Base-by-base conservation (phyloP, 2,329 filamentous ascomycete genomes). In the Alternaria tenuissima region DNA sequence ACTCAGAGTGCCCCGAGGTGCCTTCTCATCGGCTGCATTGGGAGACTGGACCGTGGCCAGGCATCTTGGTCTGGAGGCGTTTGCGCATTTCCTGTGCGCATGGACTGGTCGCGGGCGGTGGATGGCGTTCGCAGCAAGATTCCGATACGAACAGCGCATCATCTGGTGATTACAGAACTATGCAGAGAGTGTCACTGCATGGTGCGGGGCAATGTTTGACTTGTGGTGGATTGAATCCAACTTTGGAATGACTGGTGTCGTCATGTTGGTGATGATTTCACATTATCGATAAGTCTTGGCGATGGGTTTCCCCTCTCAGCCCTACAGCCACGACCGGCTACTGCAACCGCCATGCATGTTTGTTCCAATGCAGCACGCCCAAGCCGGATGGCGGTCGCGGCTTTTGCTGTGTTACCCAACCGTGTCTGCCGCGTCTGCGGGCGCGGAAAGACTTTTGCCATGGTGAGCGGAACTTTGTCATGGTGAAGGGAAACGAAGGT, bases 121-220 rank as follows among this genome's bases (percentile, higher is more conserved):
- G 43, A 65, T 64, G 43, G 64, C 59, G 57, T 63, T 69, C 26
- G 68, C 66, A 51, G 66, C 63, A 39, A 67, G 30, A 20, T 66
- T 59, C 28, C 66, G 67, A 59, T 66, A 69, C 60, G 62, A 65
- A 63, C 69, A 68, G 72, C 74, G 73, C 76, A 77, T 77, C 52
- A 46, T 78, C 62, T 63, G 48, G 48, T 59, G 42, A 34, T 7
- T 36, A 12, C 12, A 16, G 12, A 12, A 36, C 2, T 36, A 36
- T 24, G 20, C 44, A 49, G 57, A 38, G 55, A 44, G 57, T 49
- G 68, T 71, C 66, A 71, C 68, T 65, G 65, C 76, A 77, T 77
- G n/a, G 18, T 53, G 62, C 66, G 58, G 44, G 53, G 4, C 3
- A 7, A 8, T 5, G n/a, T 8, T 30, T 16, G 41, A n/a, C n/a